These are phyloP conservation scores for Claviceps maximensis DNA, from an alignment of 2,329 filamentous ascomycete genomes.

Conservation along the genomic window DNA sequence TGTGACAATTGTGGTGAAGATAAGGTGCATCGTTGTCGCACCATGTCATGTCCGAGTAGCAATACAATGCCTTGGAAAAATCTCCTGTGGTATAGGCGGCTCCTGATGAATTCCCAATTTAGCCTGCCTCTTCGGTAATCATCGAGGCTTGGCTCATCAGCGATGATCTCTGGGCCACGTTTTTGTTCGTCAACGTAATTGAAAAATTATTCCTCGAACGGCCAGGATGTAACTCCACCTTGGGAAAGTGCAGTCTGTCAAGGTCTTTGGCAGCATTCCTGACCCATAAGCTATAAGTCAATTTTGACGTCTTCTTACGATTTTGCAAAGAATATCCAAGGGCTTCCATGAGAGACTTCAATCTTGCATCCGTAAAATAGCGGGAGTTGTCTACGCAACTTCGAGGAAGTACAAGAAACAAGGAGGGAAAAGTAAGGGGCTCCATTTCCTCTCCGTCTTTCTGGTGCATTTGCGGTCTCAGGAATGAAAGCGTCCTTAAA, in stretches of 20 bases:
- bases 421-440: constrained; percentile 41
- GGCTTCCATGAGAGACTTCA: constrained; percentile 60
- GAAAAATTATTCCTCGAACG: constrained; percentile 79
- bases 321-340: constrained; percentile 57
- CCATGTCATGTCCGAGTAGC: not conserved
- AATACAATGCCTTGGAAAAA: not conserved
- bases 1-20: not conserved
- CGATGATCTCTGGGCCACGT: constrained; percentile 4
- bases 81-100: not conserved
- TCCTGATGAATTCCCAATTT: not conserved
- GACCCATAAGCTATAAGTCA: constrained; percentile 83
- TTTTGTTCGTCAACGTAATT: constrained; percentile 50
- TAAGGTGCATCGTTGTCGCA: not conserved
- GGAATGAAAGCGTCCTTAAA: constrained; percentile 56
- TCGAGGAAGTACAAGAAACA: constrained; percentile 83
- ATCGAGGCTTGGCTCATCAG: not conserved
- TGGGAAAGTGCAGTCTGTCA: constrained; percentile 25
- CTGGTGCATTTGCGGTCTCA: constrained; percentile 28
- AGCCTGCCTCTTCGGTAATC: not conserved
- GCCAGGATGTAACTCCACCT: constrained; percentile 66
- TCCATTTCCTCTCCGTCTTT: constrained; percentile 7
- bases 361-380: constrained; percentile 61
- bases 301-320: constrained; percentile 65
- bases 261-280: constrained; percentile 19
- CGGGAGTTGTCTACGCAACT: constrained; percentile 84